phyloP scores from a whole-genome alignment of 2,329 filamentous ascomycete genomes.

The Camptophora hylomeconis region DNA sequence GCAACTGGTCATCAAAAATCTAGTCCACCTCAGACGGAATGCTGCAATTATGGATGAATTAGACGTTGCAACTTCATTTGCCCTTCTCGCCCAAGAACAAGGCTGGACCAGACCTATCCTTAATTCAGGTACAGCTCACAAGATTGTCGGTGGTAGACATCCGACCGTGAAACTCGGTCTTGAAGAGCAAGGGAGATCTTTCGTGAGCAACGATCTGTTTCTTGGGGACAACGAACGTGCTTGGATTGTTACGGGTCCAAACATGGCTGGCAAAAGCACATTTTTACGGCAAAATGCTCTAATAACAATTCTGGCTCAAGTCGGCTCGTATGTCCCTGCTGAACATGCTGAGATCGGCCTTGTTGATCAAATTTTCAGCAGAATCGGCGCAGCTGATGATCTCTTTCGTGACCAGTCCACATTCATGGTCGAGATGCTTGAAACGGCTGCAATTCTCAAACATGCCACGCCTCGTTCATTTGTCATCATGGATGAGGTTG shows the following conservation, averaged over 20 bases:
- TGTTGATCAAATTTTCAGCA: slow-evolving; percentile 91
- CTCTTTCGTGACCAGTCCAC: slow-evolving; percentile 91
- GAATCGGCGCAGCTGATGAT: slow-evolving; percentile 87
- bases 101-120: slow-evolving; percentile 61
- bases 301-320: slow-evolving; percentile 84
- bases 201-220: slow-evolving; percentile 75
- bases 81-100: slow-evolving; percentile 62
- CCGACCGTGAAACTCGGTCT: slow-evolving; percentile 83
- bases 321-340: slow-evolving; percentile 85
- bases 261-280: slow-evolving; percentile 96
- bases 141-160: slow-evolving; percentile 75
- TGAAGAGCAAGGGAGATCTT: slow-evolving; percentile 62
- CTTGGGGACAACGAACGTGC: slow-evolving; percentile 63
- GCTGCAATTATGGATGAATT: slow-evolving; percentile 86
- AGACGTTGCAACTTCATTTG: slow-evolving; percentile 79
- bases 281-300: slow-evolving; percentile 92
- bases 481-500: slow-evolving; percentile 97
- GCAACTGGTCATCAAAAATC: slow-evolving; percentile 61
- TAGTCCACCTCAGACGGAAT: slow-evolving; percentile 78
- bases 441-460: slow-evolving; percentile 81
- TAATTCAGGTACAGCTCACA: slow-evolving; percentile 51
- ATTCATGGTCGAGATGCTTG: slow-evolving; percentile 99
- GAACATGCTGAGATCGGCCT: slow-evolving; percentile 74
- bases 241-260: slow-evolving; percentile 65
- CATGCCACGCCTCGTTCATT: slow-evolving; percentile 74